Evolutionary conservation across 306 rosid genomes (phyloP), one percentile per base, ranked within the genome.

Genomic region (Dryas octopetala): DNA sequence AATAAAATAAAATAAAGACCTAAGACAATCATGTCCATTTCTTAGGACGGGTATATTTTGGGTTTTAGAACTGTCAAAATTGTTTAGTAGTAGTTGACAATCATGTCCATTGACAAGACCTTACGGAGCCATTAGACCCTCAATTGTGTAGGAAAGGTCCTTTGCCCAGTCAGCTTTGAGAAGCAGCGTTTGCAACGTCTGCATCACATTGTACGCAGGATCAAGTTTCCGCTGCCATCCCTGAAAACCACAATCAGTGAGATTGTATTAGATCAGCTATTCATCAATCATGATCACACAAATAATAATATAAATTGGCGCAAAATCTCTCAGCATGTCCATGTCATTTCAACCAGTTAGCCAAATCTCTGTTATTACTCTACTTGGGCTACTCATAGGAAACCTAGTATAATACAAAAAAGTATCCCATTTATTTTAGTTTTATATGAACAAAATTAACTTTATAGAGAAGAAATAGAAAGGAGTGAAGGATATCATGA

Each of bases 141-240:
- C 99, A 77, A 95, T 90, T 14, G 99, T 95, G 81, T 95, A 90
- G 26, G 97, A 82, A 76, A 95, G 97, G 52, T 93, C 86, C 82
- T 91, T 86, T 2, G 97, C 99, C 99, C 99, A 95, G 85, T 92
- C 99, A 51, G 97, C 90, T 88, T 78, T 92, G 45, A 92, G 97
- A 53, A 95, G 85, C 81, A 95, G 85, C 5, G 97, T 95, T 84
- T 95, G 99, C 79, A 95, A 82, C 6, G 99, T 95, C 45, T 88
- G 80, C 99, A 95, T 95, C 88, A 92, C 99, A 66, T 95, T 68
- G 78, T 89, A 95, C 28, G 77, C 83, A 47, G 99, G 99, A 78
- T 95, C 99, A 69, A 95, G 99, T 84, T 95, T 95, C 76, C 91
- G 66, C 88, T 95, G 99, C 99, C 99, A 95, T 66, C 99, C 99